These are phyloP conservation scores for Arachis stenosperma DNA, from an alignment of 306 rosid genomes.

Conservation along the genomic window DNA sequence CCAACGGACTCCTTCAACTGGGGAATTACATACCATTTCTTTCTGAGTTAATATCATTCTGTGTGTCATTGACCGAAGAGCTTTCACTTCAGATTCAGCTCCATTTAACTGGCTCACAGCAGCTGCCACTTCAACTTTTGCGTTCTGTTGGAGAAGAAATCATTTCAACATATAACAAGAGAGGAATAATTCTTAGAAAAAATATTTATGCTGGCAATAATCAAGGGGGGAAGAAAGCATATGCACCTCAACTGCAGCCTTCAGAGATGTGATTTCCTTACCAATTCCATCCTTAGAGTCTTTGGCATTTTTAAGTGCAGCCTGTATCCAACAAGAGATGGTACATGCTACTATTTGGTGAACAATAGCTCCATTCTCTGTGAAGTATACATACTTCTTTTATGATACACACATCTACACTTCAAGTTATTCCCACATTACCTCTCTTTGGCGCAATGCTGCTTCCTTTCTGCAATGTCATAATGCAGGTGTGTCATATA, in stretches of 20 bases:
- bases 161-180: constrained; percentile 28
- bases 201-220: constrained; percentile 3
- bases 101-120: constrained; percentile 63
- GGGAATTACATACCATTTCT: constrained; percentile 74
- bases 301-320: constrained; percentile 81
- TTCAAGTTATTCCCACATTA: constrained; percentile 45
- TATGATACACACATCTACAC: constrained; percentile 31
- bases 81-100: constrained; percentile 86
- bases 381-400: constrained; percentile 27
- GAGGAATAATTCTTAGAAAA: constrained; percentile 14
- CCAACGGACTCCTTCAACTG: constrained; percentile 30
- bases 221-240: neutral
- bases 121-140: constrained; percentile 67
- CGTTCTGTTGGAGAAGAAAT: constrained; percentile 56
- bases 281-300: constrained; percentile 66
- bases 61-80: constrained; percentile 89
- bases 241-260: constrained; percentile 65
- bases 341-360: constrained; percentile 27
- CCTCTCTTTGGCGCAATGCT: constrained; percentile 90
- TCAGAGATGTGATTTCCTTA: constrained; percentile 68
- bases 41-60: constrained; percentile 95
- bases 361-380: constrained; percentile 32
- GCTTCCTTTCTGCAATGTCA: constrained; percentile 87
- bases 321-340: constrained; percentile 55
- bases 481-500: constrained; percentile 25